A percentile compares a stretch with the other conserved stretches of the same genome.
Conservation (phyloP, 805 yeast genomes). For the Cyberlindnera suaveolens region DNA sequence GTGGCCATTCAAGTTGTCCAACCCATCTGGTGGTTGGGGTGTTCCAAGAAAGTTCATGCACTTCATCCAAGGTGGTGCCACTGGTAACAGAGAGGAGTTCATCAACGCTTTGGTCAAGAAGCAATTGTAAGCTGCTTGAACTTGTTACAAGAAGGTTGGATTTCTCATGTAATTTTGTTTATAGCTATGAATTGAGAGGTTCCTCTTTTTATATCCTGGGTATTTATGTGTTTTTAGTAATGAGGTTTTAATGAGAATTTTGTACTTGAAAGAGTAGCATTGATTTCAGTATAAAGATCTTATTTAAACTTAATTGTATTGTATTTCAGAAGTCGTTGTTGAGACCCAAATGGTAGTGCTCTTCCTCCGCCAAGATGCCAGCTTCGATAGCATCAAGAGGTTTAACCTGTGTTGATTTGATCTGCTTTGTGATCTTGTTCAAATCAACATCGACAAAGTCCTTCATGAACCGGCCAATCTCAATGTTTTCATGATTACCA, state of each 20-base stretch:
- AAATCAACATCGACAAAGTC: constrained; percentile 42
- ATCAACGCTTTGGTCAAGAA: constrained; percentile 84
- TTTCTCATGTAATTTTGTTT: constrained; percentile 1
- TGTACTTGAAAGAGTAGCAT: not conserved
- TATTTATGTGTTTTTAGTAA: not conserved
- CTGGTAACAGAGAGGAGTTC: constrained; percentile 97
- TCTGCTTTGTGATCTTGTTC: constrained; percentile 38
- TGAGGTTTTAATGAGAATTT: not conserved
- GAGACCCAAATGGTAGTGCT: constrained; percentile 1
- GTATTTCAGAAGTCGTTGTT: not conserved
- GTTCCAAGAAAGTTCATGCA: constrained; percentile 94
- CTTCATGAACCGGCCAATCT: constrained; percentile 72
- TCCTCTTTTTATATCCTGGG: constrained; percentile 4
- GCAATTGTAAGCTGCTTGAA: constrained; percentile 24
- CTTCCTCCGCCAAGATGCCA: not conserved
- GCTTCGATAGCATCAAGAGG: constrained; percentile 12
- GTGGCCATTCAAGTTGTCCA: constrained; percentile 96
- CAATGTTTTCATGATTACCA: constrained; percentile 86
- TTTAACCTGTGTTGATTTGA: constrained; percentile 44
- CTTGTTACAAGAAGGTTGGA: constrained; percentile 3
- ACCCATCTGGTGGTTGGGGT: constrained; percentile 98
- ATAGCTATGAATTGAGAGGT: constrained; percentile 10
- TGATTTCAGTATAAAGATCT: not conserved
- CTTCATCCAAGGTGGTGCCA: constrained; percentile 96
- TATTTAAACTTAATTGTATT: not conserved